Evolutionary conservation across 202 grass and related monocot genomes (phyloP), one percentile per base, ranked within the genome.

Genomic region (Panicum virgatum): DNA sequence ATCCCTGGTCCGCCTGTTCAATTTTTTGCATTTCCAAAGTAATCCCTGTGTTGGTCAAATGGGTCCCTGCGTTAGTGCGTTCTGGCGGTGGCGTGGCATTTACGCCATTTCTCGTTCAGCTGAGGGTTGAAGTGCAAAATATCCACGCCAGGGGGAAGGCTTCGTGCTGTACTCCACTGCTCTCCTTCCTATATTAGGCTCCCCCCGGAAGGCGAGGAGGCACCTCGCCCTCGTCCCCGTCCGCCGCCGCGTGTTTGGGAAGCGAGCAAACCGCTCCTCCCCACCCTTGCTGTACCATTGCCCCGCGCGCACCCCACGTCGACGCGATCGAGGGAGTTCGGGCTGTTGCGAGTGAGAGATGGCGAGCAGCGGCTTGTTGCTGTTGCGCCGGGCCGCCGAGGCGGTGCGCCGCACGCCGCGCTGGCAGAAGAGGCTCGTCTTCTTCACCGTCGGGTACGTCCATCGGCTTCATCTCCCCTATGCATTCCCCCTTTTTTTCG

Each of bases 201-300:
- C 14, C 29, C 60, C 52, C n/a, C n/a, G n/a, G n/a, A n/a, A n/a
- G n/a, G n/a, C n/a, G n/a, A n/a, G n/a, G n/a, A n/a, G n/a, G n/a
- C n/a, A n/a, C n/a, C 62, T 39, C 8, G 34, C 32, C 64, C n/a
- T 43, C 78, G 22, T 40, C 69, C 81, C 74, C 81, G 26, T 84
- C 81, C 86, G 76, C 86, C 81, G 75, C 81, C 81, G 86, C 81
- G 48, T 75, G 76, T 84, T 80, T 57, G 69, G 76, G 38, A 68
- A 84, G 81, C 60, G 75, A 84, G 67, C 67, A 39, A 84, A 66
- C 81, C 68, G 63, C 64, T 85, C 59, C 44, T 12, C 51, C 37
- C 66, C 64, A 58, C 5, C 25, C 87, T 50, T 9, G 76, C 61
- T 27, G 26, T 37, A 39, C 73, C 73, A 63, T 62, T 72, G 44